These are phyloP conservation scores for Trichoderma asperelloides DNA, from an alignment of 495 filamentous ascomycete species.

Conservation along the genomic window DNA sequence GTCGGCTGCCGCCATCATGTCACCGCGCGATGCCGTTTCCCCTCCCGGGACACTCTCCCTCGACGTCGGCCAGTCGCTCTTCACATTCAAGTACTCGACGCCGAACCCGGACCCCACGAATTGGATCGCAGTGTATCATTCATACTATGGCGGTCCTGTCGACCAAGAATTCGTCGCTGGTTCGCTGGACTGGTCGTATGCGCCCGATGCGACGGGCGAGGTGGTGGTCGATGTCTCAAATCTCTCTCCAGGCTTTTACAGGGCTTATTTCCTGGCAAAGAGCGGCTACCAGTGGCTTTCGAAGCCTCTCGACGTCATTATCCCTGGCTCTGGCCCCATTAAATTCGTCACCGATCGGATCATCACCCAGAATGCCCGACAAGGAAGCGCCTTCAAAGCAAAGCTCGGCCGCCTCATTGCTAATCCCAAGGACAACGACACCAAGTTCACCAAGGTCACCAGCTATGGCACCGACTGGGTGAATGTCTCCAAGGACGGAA, in stretches of 20 bases:
- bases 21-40: neutral
- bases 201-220: neutral
- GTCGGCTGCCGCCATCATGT: neutral
- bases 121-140: neutral
- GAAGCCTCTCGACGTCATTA: neutral
- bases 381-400: neutral
- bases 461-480: neutral
- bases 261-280: constrained; percentile 5
- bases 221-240: neutral
- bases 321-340: neutral
- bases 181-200: neutral
- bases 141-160: neutral
- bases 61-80: neutral
- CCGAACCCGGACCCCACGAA: neutral
- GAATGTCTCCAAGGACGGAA: neutral
- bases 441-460: neutral
- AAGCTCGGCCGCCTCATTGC: neutral
- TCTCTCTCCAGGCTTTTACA: neutral
- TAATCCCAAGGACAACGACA: neutral
- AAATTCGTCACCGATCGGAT: neutral
- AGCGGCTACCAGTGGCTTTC: constrained; percentile 4
- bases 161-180: neutral
- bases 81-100: constrained; percentile 8
- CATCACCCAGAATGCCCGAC: constrained; percentile 5
- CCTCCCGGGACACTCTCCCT: neutral